Evolutionary conservation across 805 yeast species (phyloP), one percentile per base, ranked within the genome.

Genomic region (Yueomyces sp.): DNA sequence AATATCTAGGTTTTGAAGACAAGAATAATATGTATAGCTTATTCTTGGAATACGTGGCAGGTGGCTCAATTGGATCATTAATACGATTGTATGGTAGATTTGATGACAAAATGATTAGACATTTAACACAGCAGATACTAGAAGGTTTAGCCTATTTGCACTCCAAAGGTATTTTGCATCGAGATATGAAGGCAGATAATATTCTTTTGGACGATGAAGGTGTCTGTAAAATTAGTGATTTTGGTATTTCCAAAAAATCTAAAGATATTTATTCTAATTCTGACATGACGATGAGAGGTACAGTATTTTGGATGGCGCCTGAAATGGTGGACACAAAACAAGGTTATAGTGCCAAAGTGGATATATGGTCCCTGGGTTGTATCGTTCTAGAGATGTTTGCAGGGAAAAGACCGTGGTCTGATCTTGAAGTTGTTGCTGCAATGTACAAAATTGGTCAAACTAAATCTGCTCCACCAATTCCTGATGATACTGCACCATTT

Each of bases 261-360:
- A 74, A 79, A 39, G 88, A 92, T 57, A 85, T 90, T 28, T 90
- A 92, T 59, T 79, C 84, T 31, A 87, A 92, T 60, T 86, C 95
- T 3, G 96, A 86, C 44, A 85, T 88, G 95, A 88, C 96, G 9
- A 86, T 85, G 94, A 95, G 94, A 63, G 99, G 99, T 28, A 88
- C 98, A 0, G 86, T 94, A 1, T 92, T 88, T 61, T 92, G 98
- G 98, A 92, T 92, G 98, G 99, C 99, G 1, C 99, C 99, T 0
- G 99, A 92, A 58, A 95, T 94, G 50, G 87, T 92, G 42, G 90
- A 87, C 58, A 86, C 85, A 46, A 79, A 79, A 50, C 92, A 82
- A 58, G 98, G 98, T 0, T 92, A 92, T 60, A 85, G 94, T 67
- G 98, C 98, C 26, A 92, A 92, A 63, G 87, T 92, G 28, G 99